A percentile compares a stretch with the other conserved stretches of the same genome.
Conservation (phyloP, 2,329 filamentous ascomycete genomes). For the Cercospora sojina region DNA sequence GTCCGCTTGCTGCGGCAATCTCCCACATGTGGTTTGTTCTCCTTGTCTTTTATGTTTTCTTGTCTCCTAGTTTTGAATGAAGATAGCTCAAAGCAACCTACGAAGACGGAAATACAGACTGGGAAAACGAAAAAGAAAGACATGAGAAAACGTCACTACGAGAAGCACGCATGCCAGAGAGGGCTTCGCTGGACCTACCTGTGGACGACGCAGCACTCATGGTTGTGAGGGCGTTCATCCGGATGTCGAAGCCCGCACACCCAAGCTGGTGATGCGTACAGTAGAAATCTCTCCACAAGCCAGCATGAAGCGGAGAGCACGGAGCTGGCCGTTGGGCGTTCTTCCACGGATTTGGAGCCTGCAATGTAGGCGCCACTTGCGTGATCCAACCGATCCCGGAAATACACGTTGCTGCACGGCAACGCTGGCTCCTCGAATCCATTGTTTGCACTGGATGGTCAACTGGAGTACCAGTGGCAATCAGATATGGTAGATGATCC, state of each 20-base stretch:
- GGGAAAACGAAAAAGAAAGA: background rate
- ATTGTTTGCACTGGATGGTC: background rate
- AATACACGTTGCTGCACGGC: background rate
- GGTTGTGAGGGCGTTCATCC: background rate
- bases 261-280: background rate
- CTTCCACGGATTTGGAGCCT: background rate
- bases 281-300: background rate
- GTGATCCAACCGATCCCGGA: background rate
- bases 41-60: background rate
- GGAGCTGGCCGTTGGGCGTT: background rate
- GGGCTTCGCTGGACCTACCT: background rate
- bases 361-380: background rate
- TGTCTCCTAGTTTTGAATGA: background rate
- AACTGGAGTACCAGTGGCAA: background rate
- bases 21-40: constrained; percentile 1
- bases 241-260: background rate
- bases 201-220: background rate
- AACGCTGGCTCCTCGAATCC: background rate
- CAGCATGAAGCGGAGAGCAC: background rate
- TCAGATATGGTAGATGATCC: background rate
- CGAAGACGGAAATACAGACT: background rate
- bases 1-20: background rate
- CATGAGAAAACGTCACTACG: background rate
- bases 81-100: constrained; percentile 19
- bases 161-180: background rate